These are phyloP conservation scores for Suaeda aralocaspica DNA, from an alignment of 148 eudicot genomes.

Conservation along the genomic window DNA sequence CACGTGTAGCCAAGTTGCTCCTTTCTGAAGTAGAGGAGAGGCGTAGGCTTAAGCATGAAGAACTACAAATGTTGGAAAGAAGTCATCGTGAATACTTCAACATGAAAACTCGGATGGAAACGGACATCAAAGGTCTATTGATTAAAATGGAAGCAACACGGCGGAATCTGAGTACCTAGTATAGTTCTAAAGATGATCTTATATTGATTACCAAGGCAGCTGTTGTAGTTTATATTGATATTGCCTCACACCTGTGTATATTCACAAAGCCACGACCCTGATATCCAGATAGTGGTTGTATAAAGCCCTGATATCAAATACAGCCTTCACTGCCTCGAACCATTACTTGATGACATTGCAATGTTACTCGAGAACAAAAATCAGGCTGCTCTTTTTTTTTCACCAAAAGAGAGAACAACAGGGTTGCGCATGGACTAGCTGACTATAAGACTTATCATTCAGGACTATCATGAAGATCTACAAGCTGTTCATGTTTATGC, in stretches of 20 bases:
- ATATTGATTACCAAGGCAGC: neutral
- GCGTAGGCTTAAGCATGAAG: conserved; percentile 62
- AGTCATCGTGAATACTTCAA: conserved; percentile 69
- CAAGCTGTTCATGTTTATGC: too few species aligned
- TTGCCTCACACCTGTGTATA: conserved; percentile 11
- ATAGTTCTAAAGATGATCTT: neutral
- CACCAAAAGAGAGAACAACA: too few species aligned
- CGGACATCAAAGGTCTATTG: conserved; percentile 75
- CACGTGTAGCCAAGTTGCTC: conserved; percentile 49
- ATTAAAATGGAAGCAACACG: conserved; percentile 86
- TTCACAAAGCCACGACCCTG: neutral
- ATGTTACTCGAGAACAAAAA: too few species aligned
- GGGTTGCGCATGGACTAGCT: too few species aligned
- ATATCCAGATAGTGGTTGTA: too few species aligned
- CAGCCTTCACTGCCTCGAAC: too few species aligned
- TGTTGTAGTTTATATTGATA: neutral
- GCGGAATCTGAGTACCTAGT: conserved; percentile 45
- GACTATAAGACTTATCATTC: too few species aligned
- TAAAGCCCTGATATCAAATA: too few species aligned
- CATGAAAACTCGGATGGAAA: conserved; percentile 90
- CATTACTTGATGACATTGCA: too few species aligned
- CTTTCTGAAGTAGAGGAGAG: conserved; percentile 68
- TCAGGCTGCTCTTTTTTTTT: too few species aligned
- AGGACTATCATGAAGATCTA: too few species aligned
- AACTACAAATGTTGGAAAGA: conserved; percentile 63